Percentiles rank a stretch among this genome's conserved stretches.
These are phyloP conservation scores for Eimeria zaria DNA, from an alignment of 169 alveolate species.

Conservation along the genomic window DNA sequence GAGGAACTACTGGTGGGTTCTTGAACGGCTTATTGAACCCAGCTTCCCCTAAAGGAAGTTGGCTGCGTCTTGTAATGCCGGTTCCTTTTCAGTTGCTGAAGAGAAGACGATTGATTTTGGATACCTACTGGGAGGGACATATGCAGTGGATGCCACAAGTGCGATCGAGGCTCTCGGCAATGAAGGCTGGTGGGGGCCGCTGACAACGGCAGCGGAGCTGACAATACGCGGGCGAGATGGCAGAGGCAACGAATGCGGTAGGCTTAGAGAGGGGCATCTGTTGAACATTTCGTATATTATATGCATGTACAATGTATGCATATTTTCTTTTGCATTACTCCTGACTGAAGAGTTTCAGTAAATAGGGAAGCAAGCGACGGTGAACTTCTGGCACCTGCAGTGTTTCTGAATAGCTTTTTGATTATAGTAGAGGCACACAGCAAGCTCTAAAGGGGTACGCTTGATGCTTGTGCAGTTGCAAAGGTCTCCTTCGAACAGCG, in stretches of 20 bases:
- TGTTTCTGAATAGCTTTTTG: neutral
- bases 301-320: too few relatives aligned
- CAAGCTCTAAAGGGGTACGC: neutral
- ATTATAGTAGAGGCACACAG: neutral
- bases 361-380: neutral
- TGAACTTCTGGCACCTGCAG: neutral
- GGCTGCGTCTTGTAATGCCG: neutral
- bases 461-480: constrained; percentile 29
- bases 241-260: constrained; percentile 62
- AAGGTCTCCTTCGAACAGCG: constrained; percentile 35
- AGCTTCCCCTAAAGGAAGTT: neutral
- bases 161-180: constrained; percentile 28
- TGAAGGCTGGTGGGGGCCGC: constrained; percentile 80
- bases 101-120: constrained; percentile 76
- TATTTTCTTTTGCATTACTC: neutral
- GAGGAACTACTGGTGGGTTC: neutral
- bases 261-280: neutral
- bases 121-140: constrained; percentile 47
- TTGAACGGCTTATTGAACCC: neutral
- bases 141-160: constrained; percentile 69
- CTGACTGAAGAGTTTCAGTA: neutral
- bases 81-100: constrained; percentile 30
- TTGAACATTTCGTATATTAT: neutral
- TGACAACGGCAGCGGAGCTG: constrained; percentile 43
- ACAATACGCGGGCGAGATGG: constrained; percentile 69